These are phyloP conservation scores for Didymella glomerata DNA, from an alignment of 2,329 filamentous ascomycete species.

Conservation along the genomic window DNA sequence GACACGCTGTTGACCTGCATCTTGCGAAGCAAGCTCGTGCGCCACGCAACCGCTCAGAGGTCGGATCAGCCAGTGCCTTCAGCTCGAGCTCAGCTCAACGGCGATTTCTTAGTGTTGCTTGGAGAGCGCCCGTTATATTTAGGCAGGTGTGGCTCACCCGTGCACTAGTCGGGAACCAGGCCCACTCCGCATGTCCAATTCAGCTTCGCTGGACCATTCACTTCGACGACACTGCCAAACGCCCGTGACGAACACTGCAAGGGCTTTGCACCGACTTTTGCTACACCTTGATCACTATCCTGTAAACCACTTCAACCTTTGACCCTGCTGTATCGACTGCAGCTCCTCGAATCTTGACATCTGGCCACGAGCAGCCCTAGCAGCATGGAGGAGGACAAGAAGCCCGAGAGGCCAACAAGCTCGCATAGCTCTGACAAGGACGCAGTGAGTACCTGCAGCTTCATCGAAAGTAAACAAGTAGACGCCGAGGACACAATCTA, in stretches of 20 bases:
- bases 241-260: conserved; percentile 16
- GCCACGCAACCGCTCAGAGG: not conserved
- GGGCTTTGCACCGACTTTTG: conserved; percentile 10
- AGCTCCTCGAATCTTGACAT: conserved; percentile 6
- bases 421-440: conserved; percentile 45
- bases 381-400: conserved; percentile 24
- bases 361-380: conserved; percentile 10
- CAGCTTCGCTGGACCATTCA: conserved; percentile 21
- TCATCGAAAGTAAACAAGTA: not conserved
- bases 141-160: conserved; percentile 20
- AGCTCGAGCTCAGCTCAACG: conserved; percentile 9
- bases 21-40: conserved; percentile 8
- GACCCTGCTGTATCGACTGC: conserved; percentile 11
- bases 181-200: conserved; percentile 8
- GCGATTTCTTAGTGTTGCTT: conserved; percentile 3
- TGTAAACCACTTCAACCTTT: conserved; percentile 6
- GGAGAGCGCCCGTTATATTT: conserved; percentile 16
- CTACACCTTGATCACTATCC: conserved; percentile 14
- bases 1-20: conserved; percentile 17
- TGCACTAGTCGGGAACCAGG: not conserved
- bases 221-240: conserved; percentile 16
- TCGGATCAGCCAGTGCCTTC: not conserved
- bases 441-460: conserved; percentile 30
- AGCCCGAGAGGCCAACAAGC: conserved; percentile 40
- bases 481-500: conserved; percentile 17